A percentile compares a stretch with the other conserved stretches of the same genome.
phyloP scores from a whole-genome alignment of 139 green algal genomes.

The Volvox africanus region DNA sequence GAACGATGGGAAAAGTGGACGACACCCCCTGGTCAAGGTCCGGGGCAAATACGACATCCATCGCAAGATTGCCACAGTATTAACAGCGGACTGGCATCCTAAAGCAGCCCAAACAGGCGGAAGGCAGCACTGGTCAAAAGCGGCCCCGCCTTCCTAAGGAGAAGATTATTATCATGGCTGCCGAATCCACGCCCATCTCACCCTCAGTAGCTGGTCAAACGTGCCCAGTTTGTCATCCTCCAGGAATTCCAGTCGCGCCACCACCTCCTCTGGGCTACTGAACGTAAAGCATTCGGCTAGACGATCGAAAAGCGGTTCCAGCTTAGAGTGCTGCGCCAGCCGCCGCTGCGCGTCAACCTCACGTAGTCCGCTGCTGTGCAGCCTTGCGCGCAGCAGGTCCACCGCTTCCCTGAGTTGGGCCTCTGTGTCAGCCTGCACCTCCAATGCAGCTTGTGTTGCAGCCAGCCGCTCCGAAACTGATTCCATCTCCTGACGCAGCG shows the following conservation, averaged over 20 bases:
- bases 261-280: conserved; percentile 60
- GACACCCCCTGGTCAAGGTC: no score
- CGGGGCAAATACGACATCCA: no score
- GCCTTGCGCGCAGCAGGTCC: conserved; percentile 57
- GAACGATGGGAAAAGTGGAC: no score
- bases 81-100: no score
- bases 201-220: conserved; percentile 65
- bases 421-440: conserved; percentile 50
- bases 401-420: conserved; percentile 60
- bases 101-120: no score
- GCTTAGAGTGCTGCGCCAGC: conserved; percentile 56
- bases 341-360: conserved; percentile 67
- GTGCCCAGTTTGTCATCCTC: conserved; percentile 68
- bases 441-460: conserved; percentile 38
- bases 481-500: conserved; percentile 45
- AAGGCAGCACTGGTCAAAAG: no score
- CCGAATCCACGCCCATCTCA: conserved; percentile 8
- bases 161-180: neutral
- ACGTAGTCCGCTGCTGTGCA: conserved; percentile 44
- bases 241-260: conserved; percentile 65
- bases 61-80: no score
- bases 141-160: no score
- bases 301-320: conserved; percentile 65
- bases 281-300: conserved; percentile 64
- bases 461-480: conserved; percentile 34